A percentile compares a stretch with the other conserved stretches of the same genome.
Conservation (phyloP, 352 stramenopile species). For the Phytophthora quininea region DNA sequence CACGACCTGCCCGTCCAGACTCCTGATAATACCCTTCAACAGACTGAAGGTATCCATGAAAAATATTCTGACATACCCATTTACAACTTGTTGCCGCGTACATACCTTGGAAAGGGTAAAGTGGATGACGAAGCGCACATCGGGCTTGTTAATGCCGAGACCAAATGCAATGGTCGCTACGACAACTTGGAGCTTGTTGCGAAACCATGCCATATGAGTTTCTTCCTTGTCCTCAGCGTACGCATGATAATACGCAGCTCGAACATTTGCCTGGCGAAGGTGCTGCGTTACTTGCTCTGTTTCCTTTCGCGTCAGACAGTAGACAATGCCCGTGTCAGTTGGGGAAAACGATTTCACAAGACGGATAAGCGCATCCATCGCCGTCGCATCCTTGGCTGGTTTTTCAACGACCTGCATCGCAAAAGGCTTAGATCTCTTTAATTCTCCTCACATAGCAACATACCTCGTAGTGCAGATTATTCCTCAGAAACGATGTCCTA, state of each 20-base stretch:
- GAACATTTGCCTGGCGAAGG: slow-evolving; percentile 74
- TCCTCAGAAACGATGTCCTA: slow-evolving; percentile 88
- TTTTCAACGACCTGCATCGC: slow-evolving; percentile 47
- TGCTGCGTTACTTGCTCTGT: slow-evolving; percentile 86
- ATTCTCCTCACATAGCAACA: slow-evolving; percentile 23
- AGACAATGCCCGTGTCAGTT: slow-evolving; percentile 89
- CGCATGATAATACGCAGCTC: slow-evolving; percentile 91
- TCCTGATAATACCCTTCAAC: slow-evolving; percentile 99
- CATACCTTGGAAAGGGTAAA: slow-evolving; percentile 82
- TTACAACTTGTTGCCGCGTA: no score
- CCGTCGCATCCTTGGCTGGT: slow-evolving; percentile 49
- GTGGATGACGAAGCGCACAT: slow-evolving; percentile 93
- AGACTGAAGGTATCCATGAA: slow-evolving; percentile 40
- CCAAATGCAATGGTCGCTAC: slow-evolving; percentile 95
- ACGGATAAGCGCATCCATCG: slow-evolving; percentile 65
- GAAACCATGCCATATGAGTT: slow-evolving; percentile 65
- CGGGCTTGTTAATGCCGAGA: slow-evolving; percentile 94
- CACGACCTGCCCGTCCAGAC: slow-evolving; percentile 93
- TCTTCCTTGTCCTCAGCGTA: slow-evolving; percentile 71
- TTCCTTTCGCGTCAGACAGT: slow-evolving; percentile 93
- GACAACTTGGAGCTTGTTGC: slow-evolving; percentile 81
- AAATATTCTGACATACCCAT: no score
- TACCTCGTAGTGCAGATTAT: slow-evolving; percentile 93
- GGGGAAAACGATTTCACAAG: slow-evolving; percentile 76
- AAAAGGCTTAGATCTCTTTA: not conserved